These are phyloP conservation scores for Podospora bellae-mahoneyi DNA, from an alignment of 495 filamentous ascomycete genomes.

Conservation along the genomic window DNA sequence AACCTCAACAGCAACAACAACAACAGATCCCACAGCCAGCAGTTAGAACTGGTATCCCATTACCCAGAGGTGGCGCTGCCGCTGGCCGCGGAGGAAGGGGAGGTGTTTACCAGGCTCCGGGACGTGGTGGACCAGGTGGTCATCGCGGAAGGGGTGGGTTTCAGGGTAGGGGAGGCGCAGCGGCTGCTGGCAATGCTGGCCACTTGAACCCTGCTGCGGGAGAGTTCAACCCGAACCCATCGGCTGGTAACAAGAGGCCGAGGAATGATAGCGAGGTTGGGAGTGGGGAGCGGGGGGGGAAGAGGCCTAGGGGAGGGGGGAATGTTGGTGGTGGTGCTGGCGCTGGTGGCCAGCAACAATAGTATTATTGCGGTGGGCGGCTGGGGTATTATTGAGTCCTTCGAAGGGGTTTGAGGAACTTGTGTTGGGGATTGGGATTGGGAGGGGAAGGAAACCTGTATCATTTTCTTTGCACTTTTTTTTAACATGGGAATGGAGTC, in stretches of 20 bases:
- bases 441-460: not conserved
- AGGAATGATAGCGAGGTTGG: constrained; percentile 21
- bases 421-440: too few relatives aligned
- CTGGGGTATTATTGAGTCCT: not conserved
- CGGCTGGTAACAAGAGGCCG: constrained; percentile 30
- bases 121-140: constrained; percentile 26
- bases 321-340: constrained; percentile 8
- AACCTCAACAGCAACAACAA: constrained; percentile 8
- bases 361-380: not conserved
- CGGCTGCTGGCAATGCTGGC: constrained; percentile 9
- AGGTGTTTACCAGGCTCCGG: constrained; percentile 20
- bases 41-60: constrained; percentile 15
- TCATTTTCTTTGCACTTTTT: not conserved
- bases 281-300: constrained; percentile 19
- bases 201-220: constrained; percentile 32
- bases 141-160: constrained; percentile 30
- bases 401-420: not conserved
- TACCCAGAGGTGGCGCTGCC: constrained; percentile 13
- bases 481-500: not conserved
- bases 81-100: constrained; percentile 13
- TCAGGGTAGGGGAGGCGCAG: constrained; percentile 16
- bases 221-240: constrained; percentile 28
- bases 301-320: constrained; percentile 22
- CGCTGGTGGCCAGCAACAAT: not conserved
- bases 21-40: not conserved